Conservation (phyloP, 176 grass and related monocot genomes). For the Phoenix dactylifera region DNA sequence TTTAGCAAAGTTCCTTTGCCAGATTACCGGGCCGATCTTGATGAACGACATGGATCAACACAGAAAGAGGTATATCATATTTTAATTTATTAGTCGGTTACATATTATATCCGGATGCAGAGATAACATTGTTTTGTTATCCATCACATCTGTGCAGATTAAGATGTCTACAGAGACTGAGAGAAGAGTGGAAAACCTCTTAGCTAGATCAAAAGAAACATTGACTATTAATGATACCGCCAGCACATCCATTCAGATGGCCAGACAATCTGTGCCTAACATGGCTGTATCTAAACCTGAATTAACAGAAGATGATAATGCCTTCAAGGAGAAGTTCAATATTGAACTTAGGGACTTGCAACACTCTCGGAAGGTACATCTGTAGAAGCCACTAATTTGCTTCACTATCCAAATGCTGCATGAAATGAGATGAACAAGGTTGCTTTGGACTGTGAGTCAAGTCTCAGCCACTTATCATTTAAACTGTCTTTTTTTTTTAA, state of each 20-base stretch:
- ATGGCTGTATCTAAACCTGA: slow-evolving; percentile 25
- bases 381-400: too few species aligned
- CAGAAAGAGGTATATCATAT: slow-evolving; percentile 57
- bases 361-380: slow-evolving; percentile 65
- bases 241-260: slow-evolving; percentile 27
- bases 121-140: too few species aligned
- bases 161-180: slow-evolving; percentile 94
- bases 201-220: slow-evolving; percentile 45
- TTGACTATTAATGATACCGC: slow-evolving; percentile 35
- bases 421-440: too few species aligned
- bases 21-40: slow-evolving; percentile 95
- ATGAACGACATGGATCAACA: slow-evolving; percentile 86
- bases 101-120: too few species aligned
- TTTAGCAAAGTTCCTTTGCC: slow-evolving; percentile 91
- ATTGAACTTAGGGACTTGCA: slow-evolving; percentile 73
- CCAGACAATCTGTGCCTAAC: slow-evolving; percentile 27
- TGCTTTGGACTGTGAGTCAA: too few species aligned
- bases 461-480: background rate
- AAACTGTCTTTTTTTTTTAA: slow-evolving; percentile 12
- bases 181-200: slow-evolving; percentile 68
- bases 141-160: slow-evolving; percentile 51
- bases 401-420: too few species aligned
- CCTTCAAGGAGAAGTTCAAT: slow-evolving; percentile 44
- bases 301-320: slow-evolving; percentile 32
- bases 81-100: too few species aligned